phyloP scores from a whole-genome alignment of 2,329 filamentous ascomycete genomes.

The Bipolaris cookei region DNA sequence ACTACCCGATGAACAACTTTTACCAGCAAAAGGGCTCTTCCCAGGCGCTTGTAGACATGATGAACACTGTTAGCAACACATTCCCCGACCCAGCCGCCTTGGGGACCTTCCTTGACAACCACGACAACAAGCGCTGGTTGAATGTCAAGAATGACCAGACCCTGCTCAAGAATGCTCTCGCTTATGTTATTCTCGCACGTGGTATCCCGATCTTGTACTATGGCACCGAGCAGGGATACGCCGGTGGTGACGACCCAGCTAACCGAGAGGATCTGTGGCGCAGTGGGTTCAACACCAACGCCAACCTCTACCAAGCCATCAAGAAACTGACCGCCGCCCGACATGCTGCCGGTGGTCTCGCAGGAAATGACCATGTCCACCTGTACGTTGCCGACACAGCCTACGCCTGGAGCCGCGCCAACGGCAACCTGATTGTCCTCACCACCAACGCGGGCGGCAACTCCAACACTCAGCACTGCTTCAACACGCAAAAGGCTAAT shows the following conservation, averaged over 20 bases:
- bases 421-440: slow-evolving; percentile 54
- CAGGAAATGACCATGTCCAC: slow-evolving; percentile 54
- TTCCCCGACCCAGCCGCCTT: slow-evolving; percentile 47
- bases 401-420: slow-evolving; percentile 56
- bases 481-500: slow-evolving; percentile 50
- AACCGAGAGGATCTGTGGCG: slow-evolving; percentile 53
- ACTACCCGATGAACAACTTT: slow-evolving; percentile 49
- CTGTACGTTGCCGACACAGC: slow-evolving; percentile 52
- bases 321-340: slow-evolving; percentile 35
- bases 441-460: slow-evolving; percentile 55
- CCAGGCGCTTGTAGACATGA: slow-evolving; percentile 45
- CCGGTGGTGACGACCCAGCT: slow-evolving; percentile 47
- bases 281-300: slow-evolving; percentile 42
- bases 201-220: slow-evolving; percentile 52
- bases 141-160: slow-evolving; percentile 46
- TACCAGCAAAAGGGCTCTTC: slow-evolving; percentile 43
- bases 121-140: slow-evolving; percentile 50
- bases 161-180: slow-evolving; percentile 49
- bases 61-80: slow-evolving; percentile 39
- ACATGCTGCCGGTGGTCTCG: slow-evolving; percentile 51
- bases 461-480: slow-evolving; percentile 51
- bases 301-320: slow-evolving; percentile 40
- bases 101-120: slow-evolving; percentile 50
- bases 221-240: slow-evolving; percentile 49
- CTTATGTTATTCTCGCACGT: slow-evolving; percentile 46